Evolutionary conservation across 257 asterid genomes (phyloP).

Genomic region (Solanum corneliomulleri): DNA sequence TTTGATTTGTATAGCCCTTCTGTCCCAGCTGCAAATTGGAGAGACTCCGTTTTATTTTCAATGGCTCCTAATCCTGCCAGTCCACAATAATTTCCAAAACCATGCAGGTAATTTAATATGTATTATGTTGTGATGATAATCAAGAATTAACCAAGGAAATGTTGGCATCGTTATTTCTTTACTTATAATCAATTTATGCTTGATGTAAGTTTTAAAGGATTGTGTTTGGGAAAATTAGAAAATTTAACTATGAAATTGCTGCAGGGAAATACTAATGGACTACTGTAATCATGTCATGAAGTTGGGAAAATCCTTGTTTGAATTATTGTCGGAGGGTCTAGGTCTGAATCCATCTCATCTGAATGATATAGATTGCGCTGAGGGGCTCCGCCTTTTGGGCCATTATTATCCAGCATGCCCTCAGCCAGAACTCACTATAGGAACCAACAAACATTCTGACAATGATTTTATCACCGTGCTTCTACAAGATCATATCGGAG

Average conservation of each 20-base stretch:
- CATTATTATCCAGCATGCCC: constrained; percentile 47
- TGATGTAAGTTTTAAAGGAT: no score
- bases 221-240: no score
- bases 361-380: constrained; percentile 14
- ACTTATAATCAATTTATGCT: no score
- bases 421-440: constrained; percentile 28
- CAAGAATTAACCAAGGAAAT: no score
- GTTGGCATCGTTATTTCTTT: no score
- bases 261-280: constrained; percentile 22
- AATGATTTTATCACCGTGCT: constrained; percentile 17
- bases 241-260: background rate
- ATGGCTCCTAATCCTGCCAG: constrained; percentile 32
- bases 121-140: no score
- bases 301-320: constrained; percentile 8
- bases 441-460: constrained; percentile 18
- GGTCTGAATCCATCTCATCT: constrained; percentile 11
- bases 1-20: constrained; percentile 31
- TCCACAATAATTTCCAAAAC: constrained; percentile 34
- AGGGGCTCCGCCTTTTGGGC: constrained; percentile 18
- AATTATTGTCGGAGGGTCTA: constrained; percentile 26
- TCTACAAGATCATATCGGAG: constrained; percentile 53
- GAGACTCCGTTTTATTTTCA: constrained; percentile 14
- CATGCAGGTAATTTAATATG: constrained; percentile 13
- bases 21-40: constrained; percentile 41
- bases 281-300: constrained; percentile 11